Conservation (phyloP, 495 filamentous ascomycete genomes). For the Penicillium argentinense region DNA sequence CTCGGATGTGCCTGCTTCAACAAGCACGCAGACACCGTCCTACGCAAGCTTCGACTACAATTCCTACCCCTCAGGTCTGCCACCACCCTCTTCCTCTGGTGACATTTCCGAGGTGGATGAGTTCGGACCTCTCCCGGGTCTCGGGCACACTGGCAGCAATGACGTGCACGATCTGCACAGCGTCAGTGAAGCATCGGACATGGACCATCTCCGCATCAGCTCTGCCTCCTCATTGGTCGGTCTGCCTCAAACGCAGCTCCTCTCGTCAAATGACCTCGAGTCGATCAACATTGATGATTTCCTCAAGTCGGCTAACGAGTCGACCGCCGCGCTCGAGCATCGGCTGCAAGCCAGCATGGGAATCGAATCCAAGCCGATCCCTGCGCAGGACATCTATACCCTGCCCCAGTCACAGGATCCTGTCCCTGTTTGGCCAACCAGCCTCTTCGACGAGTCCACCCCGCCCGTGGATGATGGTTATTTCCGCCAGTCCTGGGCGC, state of each 20-base stretch:
- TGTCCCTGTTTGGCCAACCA: slow-evolving; percentile 39
- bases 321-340: slow-evolving; percentile 47
- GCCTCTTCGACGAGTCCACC: slow-evolving; percentile 35
- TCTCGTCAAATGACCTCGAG: slow-evolving; percentile 55
- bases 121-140: slow-evolving; percentile 41
- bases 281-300: slow-evolving; percentile 63
- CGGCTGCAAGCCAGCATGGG: slow-evolving; percentile 47
- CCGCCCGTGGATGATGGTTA: slow-evolving; percentile 37
- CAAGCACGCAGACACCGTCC: slow-evolving; percentile 68
- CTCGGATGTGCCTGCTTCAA: slow-evolving; percentile 57
- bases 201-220: slow-evolving; percentile 53
- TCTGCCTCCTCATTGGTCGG: slow-evolving; percentile 55
- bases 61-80: slow-evolving; percentile 48
- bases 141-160: slow-evolving; percentile 30
- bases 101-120: slow-evolving; percentile 77
- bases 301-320: slow-evolving; percentile 53
- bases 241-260: slow-evolving; percentile 49
- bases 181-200: slow-evolving; percentile 55
- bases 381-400: slow-evolving; percentile 35
- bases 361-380: slow-evolving; percentile 37
- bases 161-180: slow-evolving; percentile 48
- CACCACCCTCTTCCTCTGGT: slow-evolving; percentile 68
- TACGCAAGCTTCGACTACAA: slow-evolving; percentile 67
- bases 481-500: slow-evolving; percentile 38
- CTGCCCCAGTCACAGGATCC: slow-evolving; percentile 35